These are phyloP conservation scores for Blattamonas nauphoetae DNA, from an alignment of 78 protist species.

Conservation along the genomic window DNA sequence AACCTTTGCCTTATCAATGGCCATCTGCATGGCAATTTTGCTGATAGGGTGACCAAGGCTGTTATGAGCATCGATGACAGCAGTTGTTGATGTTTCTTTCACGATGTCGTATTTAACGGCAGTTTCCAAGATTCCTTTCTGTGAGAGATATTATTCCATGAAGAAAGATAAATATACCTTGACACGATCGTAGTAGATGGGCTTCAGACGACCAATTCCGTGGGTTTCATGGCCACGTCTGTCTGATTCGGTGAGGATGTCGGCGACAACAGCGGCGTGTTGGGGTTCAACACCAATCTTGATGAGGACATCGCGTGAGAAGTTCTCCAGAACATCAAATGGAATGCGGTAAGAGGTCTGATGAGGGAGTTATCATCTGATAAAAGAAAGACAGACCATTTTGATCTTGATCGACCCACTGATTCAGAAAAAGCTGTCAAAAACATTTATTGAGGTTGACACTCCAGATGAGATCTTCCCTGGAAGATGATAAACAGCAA, in stretches of 20 bases:
- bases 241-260: slow-evolving; percentile 8
- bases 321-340: slow-evolving; percentile 22
- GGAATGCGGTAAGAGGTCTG: too few relatives aligned
- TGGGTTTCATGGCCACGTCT: slow-evolving; percentile 28
- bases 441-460: too few relatives aligned
- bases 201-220: slow-evolving; percentile 25
- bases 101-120: slow-evolving; percentile 15
- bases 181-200: slow-evolving; percentile 7
- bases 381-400: too few relatives aligned
- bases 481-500: too few relatives aligned
- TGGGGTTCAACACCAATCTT: slow-evolving; percentile 6
- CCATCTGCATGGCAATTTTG: slow-evolving; percentile 25
- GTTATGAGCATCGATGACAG: slow-evolving; percentile 38
- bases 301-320: not conserved
- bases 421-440: too few relatives aligned
- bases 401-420: too few relatives aligned
- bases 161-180: too few relatives aligned
- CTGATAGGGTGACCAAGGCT: slow-evolving; percentile 20
- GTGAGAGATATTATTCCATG: not conserved
- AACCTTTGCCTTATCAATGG: slow-evolving; percentile 31
- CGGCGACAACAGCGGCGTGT: slow-evolving; percentile 14
- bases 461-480: too few relatives aligned
- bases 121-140: not conserved
- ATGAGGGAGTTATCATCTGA: too few relatives aligned
- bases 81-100: slow-evolving; percentile 15